Evolutionary conservation across 2,329 filamentous ascomycete species (phyloP), one percentile per base, ranked within the genome.

Genomic region (Nemania sp.): DNA sequence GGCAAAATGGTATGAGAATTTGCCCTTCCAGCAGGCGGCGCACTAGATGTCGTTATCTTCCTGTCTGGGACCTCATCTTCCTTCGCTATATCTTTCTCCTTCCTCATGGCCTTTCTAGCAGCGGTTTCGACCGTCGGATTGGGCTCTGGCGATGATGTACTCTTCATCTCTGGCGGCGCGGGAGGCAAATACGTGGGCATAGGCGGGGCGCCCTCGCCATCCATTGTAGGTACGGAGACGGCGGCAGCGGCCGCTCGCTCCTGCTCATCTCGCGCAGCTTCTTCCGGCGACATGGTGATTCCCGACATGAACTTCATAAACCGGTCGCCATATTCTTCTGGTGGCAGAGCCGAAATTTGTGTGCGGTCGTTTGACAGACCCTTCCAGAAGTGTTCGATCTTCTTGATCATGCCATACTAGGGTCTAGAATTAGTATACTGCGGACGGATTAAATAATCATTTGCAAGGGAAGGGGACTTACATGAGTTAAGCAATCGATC

Each of bases 361-460:
- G 83, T 85, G 64, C 90, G 86, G 65, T 94, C 89, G 65, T 86
- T 83, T 2, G 88, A 90, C 54, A 97, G 77, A 31, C 94, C 93
- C 77, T 99, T 99, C 88, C 92, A 94, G 74, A 97, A 94, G 73
- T 97, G 88, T 72, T 99, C 94, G 57, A 93, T 83, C 69, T 94
- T 93, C 76, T 99, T 99, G 73, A 96, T 83, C 61, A 92, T 85
- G 62, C 91, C 91, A 71, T 97, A 99, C 90, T 96, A 65, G 22
- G 45, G 14, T 47, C 12, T 43, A 22, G 34, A 22, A 36, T 58
- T 54, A 60, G 57, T 61, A 67, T 45, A 63, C 61, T 22, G 4
- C 45, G 6, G 20, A 31, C 43, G 17, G 14, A 17, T 28, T 6
- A 8, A 20, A 2, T 6, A 11, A 28, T 17, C n/a, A 12, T 4